Conservation (phyloP, 345 rosid species). For the Acer saccharum region DNA sequence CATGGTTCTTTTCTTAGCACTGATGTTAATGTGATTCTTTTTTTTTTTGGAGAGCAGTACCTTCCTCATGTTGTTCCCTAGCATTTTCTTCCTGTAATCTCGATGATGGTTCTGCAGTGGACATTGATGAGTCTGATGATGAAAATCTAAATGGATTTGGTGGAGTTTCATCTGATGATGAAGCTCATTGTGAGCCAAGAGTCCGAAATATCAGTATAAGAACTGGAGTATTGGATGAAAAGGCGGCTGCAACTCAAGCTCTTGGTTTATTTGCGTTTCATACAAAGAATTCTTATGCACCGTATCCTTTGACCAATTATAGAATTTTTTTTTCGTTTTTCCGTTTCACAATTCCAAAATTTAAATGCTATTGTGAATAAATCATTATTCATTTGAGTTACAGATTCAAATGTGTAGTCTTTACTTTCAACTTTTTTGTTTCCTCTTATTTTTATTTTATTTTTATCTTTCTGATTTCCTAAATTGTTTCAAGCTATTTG, state of each 20-base stretch:
- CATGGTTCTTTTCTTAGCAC: slow-evolving; percentile 7
- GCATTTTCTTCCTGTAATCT: slow-evolving; percentile 94
- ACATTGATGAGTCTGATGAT: slow-evolving; percentile 90
- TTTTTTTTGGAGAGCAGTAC: slow-evolving; percentile 57
- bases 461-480: slow-evolving; percentile 35
- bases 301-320: slow-evolving; percentile 66
- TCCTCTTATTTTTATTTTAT: neutral
- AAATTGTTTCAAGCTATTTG: slow-evolving; percentile 68
- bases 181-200: slow-evolving; percentile 94
- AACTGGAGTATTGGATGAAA: slow-evolving; percentile 98
- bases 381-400: slow-evolving; percentile 6
- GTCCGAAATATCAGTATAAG: slow-evolving; percentile 93
- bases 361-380: neutral
- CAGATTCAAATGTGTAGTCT: neutral
- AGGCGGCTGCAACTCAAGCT: slow-evolving; percentile 99
- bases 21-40: slow-evolving; percentile 13
- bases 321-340: slow-evolving; percentile 12
- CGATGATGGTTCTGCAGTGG: slow-evolving; percentile 98
- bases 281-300: slow-evolving; percentile 75
- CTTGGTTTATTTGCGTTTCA: slow-evolving; percentile 95
- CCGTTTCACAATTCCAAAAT: neutral
- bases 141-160: slow-evolving; percentile 84
- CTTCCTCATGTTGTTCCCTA: slow-evolving; percentile 86
- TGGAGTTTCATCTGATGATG: slow-evolving; percentile 98
- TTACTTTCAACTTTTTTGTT: neutral